Conservation (phyloP, 2,329 filamentous ascomycete species). For the Paecilomyces sp. region DNA sequence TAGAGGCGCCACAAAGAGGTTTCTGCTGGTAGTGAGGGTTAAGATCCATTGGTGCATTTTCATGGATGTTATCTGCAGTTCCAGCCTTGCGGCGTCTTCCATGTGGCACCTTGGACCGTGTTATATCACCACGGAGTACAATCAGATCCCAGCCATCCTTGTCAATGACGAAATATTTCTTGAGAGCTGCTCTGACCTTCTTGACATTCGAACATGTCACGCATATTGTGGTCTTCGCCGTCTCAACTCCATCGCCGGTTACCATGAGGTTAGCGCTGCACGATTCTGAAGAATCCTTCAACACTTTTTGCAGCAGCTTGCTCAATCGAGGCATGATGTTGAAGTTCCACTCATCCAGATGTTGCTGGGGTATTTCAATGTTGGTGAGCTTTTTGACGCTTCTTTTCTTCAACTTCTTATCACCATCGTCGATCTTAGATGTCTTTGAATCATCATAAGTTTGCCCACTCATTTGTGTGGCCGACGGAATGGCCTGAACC, state of each 20-base stretch:
- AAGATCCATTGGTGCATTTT: slow-evolving; percentile 23
- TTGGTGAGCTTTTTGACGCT: slow-evolving; percentile 39
- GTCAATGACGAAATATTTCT: slow-evolving; percentile 52
- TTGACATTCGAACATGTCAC: slow-evolving; percentile 54
- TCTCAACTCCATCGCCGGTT: slow-evolving; percentile 51
- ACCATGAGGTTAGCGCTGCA: slow-evolving; percentile 55
- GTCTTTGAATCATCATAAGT: slow-evolving; percentile 11
- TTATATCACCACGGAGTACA: slow-evolving; percentile 53
- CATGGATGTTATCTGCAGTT: slow-evolving; percentile 16
- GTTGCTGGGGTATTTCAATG: slow-evolving; percentile 47
- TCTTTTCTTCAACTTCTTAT: slow-evolving; percentile 29
- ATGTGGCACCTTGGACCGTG: slow-evolving; percentile 46
- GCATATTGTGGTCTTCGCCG: slow-evolving; percentile 55
- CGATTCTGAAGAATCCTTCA: slow-evolving; percentile 54
- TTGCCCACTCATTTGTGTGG: slow-evolving; percentile 5
- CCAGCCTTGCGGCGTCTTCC: slow-evolving; percentile 31
- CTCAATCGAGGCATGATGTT: slow-evolving; percentile 52
- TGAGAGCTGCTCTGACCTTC: slow-evolving; percentile 52
- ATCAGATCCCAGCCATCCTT: slow-evolving; percentile 52
- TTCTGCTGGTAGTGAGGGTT: slow-evolving; percentile 73
- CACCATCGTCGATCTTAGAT: slow-evolving; percentile 12
- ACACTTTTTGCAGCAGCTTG: slow-evolving; percentile 51
- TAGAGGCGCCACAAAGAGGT: slow-evolving; percentile 81
- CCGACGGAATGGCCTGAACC: slow-evolving; percentile 6
- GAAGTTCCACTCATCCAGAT: slow-evolving; percentile 53